Evolutionary conservation across 2,329 filamentous ascomycete species (phyloP).

Genomic region (Cordyceps cicadae): DNA sequence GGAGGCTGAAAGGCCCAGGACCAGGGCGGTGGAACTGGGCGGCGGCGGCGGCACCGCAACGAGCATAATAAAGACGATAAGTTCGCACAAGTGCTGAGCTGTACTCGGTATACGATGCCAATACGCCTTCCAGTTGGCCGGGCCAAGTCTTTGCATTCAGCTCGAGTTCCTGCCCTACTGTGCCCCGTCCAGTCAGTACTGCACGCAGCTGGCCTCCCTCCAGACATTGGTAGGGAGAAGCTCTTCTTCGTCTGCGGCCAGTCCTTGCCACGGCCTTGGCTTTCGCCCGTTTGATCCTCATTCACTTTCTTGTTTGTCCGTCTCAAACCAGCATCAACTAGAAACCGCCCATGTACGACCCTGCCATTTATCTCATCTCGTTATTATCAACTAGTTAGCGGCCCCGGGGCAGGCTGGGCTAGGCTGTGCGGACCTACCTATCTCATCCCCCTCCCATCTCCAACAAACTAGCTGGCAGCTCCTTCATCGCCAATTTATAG

Average conservation of each 20-base stretch:
- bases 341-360: no score
- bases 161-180: neutral
- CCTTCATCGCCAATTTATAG: neutral
- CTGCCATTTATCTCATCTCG: neutral
- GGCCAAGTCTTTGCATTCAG: neutral
- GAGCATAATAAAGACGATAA: neutral
- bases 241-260: no score
- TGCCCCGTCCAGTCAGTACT: neutral
- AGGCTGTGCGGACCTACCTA: no score
- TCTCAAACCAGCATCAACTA: no score
- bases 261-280: no score
- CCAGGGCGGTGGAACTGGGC: neutral
- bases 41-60: neutral
- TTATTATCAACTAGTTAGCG: neutral
- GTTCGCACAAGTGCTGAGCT: neutral
- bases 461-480: no score
- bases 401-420: no score
- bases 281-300: no score
- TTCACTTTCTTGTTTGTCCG: no score
- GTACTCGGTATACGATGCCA: neutral
- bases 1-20: conserved; percentile 1
- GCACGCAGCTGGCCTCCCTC: no score
- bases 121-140: neutral
- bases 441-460: neutral
- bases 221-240: no score